Evolutionary conservation across 371 early-diverging fungal species (phyloP).

Genomic region (Mortierella sp.): DNA sequence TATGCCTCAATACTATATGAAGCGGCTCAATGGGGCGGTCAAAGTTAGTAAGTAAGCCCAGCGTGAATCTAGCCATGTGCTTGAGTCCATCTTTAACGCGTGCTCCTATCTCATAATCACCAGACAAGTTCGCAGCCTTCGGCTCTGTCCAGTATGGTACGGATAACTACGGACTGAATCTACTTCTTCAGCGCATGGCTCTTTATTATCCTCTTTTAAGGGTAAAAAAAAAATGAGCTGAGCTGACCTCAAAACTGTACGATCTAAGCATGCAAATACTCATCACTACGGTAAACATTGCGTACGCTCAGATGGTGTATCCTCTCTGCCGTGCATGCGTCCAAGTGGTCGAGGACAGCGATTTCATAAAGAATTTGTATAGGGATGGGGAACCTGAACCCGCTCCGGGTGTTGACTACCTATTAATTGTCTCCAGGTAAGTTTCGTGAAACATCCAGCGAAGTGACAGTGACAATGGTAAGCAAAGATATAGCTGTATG

Average conservation of each 20-base stretch:
- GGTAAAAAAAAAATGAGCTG: too few species aligned
- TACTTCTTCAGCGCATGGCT: too few species aligned
- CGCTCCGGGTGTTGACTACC: slow-evolving; percentile 4
- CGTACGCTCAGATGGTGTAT: background rate
- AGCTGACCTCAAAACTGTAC: background rate
- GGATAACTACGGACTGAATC: background rate
- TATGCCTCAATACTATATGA: slow-evolving; percentile 12
- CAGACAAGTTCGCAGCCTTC: slow-evolving; percentile 8
- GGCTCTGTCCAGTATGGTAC: slow-evolving; percentile 6
- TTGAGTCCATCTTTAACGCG: too few species aligned
- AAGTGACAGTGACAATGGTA: background rate
- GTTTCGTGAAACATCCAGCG: background rate
- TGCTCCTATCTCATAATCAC: too few species aligned
- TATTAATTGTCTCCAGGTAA: slow-evolving; percentile 7
- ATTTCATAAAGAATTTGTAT: background rate
- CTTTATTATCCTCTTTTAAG: too few species aligned
- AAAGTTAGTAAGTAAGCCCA: background rate
- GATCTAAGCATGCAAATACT: too few species aligned
- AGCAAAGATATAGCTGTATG: background rate
- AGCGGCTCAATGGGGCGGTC: background rate
- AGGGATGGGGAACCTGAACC: slow-evolving; percentile 3
- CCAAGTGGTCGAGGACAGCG: too few species aligned
- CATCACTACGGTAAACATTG: too few species aligned
- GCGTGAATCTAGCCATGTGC: too few species aligned
- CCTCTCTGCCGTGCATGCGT: background rate